Evolutionary conservation across 2,329 filamentous ascomycete genomes (phyloP), one percentile per base, ranked within the genome.

Genomic region (Paraconiothyrium sp.): DNA sequence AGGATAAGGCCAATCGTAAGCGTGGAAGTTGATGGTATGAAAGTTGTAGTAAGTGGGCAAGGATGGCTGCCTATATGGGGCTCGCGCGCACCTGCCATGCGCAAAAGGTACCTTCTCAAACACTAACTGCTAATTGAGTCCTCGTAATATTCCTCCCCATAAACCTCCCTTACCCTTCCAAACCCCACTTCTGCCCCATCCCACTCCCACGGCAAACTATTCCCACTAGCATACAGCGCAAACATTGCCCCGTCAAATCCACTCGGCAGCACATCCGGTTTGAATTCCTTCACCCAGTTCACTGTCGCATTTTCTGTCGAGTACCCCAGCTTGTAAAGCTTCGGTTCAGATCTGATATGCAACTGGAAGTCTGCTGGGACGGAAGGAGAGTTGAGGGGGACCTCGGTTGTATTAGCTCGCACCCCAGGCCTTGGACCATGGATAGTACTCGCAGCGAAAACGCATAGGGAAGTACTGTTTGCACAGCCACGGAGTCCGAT

Each of bases 261-360:
- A 24, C 11, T 16, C 44, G 44, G 44, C 20, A 47, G 13, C 20
- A 27, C 10, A 9, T 47, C 44, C 20, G 44, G 44, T 7, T 22
- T 24, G 24, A 47, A 24, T 2, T 47, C 44, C n/a, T 47, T 47
- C 20, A 47, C 2, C 44, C 44, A 47, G 2, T n/a, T 47, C 24
- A 47, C 44, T 47, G 44, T 47, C 20, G 20, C 22, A 47, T 47
- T 47, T 20, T 6, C 44, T n/a, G 4, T 47, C 44, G 44, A 47
- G 22, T 24, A 47, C 20, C 44, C 44, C 44, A 47, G 44, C 44
- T 47, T 47, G n/a, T 46, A 47, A n/a, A 47, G 44, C 44, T 27
- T 47, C 13, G 13, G 20, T 47, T 47, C 44, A 5, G 44, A 47
- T 24, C 5, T 47, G 20, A 47, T 27, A 47, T 47, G 44, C 8